These are phyloP conservation scores for Hypocrella siamensis DNA, from an alignment of 2,329 filamentous ascomycete species.

Conservation along the genomic window DNA sequence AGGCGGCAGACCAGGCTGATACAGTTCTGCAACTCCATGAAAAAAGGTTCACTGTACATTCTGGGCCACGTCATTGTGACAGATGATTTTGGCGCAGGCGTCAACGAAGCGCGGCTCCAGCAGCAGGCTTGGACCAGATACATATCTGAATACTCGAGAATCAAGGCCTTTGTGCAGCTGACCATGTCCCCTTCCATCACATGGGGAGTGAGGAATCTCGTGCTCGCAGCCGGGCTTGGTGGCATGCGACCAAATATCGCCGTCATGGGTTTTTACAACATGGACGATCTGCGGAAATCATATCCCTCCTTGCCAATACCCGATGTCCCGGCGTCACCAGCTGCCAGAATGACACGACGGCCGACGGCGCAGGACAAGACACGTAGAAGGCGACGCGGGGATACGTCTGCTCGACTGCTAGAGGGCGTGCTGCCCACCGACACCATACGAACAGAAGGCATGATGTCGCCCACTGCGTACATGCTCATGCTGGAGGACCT, in stretches of 20 bases:
- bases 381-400: slow-evolving; percentile 26
- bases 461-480: slow-evolving; percentile 58
- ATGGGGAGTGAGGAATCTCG: slow-evolving; percentile 74
- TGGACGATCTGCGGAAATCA: slow-evolving; percentile 56
- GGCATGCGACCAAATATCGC: slow-evolving; percentile 86
- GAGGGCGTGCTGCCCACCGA: slow-evolving; percentile 52
- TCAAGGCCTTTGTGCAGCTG: slow-evolving; percentile 82
- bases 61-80: slow-evolving; percentile 80
- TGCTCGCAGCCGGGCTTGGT: slow-evolving; percentile 65
- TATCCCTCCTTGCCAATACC: slow-evolving; percentile 41
- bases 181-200: slow-evolving; percentile 68
- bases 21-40: slow-evolving; percentile 81
- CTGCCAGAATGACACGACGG: slow-evolving; percentile 15
- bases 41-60: slow-evolving; percentile 75
- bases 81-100: slow-evolving; percentile 61
- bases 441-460: slow-evolving; percentile 48
- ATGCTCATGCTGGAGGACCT: slow-evolving; percentile 74
- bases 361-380: slow-evolving; percentile 16
- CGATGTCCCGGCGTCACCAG: slow-evolving; percentile 23
- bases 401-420: slow-evolving; percentile 39
- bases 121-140: slow-evolving; percentile 75
- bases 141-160: slow-evolving; percentile 64
- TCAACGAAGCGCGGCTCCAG: slow-evolving; percentile 67
- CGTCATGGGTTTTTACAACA: slow-evolving; percentile 64
- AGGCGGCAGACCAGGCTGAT: slow-evolving; percentile 71